A percentile compares a stretch with the other conserved stretches of the same genome.
phyloP scores from a whole-genome alignment of 345 rosid genomes.

The Mangifera indica region DNA sequence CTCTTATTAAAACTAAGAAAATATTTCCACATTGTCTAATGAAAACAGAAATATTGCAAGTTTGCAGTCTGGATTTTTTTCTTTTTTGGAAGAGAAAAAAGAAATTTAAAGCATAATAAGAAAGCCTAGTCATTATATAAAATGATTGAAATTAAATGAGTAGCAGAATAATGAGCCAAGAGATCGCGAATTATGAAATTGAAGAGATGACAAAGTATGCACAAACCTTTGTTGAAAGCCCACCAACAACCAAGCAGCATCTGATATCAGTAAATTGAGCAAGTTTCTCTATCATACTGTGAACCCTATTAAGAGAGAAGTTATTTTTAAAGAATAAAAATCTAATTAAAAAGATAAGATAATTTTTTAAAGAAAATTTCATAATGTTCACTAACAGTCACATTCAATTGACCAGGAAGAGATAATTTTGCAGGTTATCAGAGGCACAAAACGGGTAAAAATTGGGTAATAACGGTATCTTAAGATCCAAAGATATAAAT shows the following conservation, averaged over 20 bases:
- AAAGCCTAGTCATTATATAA: not conserved
- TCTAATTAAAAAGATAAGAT: not conserved
- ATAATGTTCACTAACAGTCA: not conserved
- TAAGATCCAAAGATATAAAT: not conserved
- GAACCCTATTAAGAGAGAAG: slow-evolving; percentile 60
- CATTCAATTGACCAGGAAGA: not conserved
- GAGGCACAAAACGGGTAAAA: not conserved
- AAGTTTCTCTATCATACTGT: slow-evolving; percentile 85
- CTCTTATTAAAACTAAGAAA: not conserved
- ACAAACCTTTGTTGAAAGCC: slow-evolving; percentile 82
- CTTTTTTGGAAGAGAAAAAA: not conserved
- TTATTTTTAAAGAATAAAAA: not conserved
- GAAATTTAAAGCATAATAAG: not conserved
- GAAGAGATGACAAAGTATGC: slow-evolving; percentile 12
- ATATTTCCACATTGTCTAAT: not conserved
- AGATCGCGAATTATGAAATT: not conserved
- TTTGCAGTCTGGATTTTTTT: not conserved
- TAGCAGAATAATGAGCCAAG: not conserved
- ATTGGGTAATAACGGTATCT: too few relatives aligned
- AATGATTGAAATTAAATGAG: not conserved
- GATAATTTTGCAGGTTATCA: not conserved
- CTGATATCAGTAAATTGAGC: slow-evolving; percentile 87
- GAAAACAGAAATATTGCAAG: not conserved
- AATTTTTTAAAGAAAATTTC: too few relatives aligned
- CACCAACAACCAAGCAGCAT: slow-evolving; percentile 92